A percentile compares a stretch with the other conserved stretches of the same genome.
Evolutionary conservation across 768 basidiomycete species (phyloP).

Genomic region (Lentinus tigrinus): DNA sequence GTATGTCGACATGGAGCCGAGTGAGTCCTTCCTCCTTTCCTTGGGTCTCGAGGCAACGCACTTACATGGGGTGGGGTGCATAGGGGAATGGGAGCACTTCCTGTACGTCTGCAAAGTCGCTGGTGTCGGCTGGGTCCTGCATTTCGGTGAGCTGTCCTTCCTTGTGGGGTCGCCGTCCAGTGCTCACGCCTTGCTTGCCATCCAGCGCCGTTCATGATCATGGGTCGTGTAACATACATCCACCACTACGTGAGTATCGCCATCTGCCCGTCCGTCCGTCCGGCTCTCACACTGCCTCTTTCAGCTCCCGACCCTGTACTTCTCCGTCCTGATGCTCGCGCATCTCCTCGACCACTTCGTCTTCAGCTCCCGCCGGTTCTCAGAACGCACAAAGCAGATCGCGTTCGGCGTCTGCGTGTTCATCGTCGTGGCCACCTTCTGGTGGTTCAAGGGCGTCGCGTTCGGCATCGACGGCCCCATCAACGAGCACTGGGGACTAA

Average conservation of each 20-base stretch:
- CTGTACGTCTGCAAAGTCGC: slow-evolving; percentile 90
- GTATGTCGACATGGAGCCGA: slow-evolving; percentile 87
- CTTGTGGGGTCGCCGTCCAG: neutral
- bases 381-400: slow-evolving; percentile 64
- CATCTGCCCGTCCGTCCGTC: no score
- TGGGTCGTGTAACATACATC: slow-evolving; percentile 95
- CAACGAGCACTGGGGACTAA: slow-evolving; percentile 71
- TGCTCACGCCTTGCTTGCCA: slow-evolving; percentile 7
- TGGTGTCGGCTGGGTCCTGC: slow-evolving; percentile 88
- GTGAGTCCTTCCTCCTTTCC: slow-evolving; percentile 43
- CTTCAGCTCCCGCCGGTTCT: slow-evolving; percentile 71
- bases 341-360: slow-evolving; percentile 93
- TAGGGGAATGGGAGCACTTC: slow-evolving; percentile 94
- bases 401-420: slow-evolving; percentile 63
- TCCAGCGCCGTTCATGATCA: slow-evolving; percentile 92
- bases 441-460: slow-evolving; percentile 91
- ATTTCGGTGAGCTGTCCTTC: slow-evolving; percentile 63
- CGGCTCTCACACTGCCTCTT: neutral
- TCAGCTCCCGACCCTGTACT: slow-evolving; percentile 95
- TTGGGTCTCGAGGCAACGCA: neutral
- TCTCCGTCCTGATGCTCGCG: slow-evolving; percentile 87
- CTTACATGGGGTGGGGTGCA: neutral
- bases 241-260: slow-evolving; percentile 83
- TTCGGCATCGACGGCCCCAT: slow-evolving; percentile 93
- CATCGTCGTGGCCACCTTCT: slow-evolving; percentile 75